A percentile compares a stretch with the other conserved stretches of the same genome.
phyloP scores from a whole-genome alignment of 2,329 filamentous ascomycete species.

The Colletotrichum magnum region DNA sequence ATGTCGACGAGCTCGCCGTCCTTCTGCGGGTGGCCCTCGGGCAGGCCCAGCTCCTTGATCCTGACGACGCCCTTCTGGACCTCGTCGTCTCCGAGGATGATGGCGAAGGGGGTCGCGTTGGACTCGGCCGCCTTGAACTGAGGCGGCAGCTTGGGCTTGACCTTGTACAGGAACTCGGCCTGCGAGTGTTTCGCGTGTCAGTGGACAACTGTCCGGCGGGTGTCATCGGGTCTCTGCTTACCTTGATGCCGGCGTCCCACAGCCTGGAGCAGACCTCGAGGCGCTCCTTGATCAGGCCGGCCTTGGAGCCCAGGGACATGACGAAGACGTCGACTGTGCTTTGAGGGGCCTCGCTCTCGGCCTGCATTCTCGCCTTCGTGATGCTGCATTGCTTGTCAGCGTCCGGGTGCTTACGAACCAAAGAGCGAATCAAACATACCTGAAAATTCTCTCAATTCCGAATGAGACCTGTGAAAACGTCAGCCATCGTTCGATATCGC shows the following conservation, averaged over 20 bases:
- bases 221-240: constrained; percentile 48
- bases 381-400: constrained; percentile 67
- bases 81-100: constrained; percentile 94
- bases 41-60: constrained; percentile 83
- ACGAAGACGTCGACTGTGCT: constrained; percentile 88
- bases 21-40: constrained; percentile 89
- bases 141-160: constrained; percentile 87
- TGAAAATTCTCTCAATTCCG: constrained; percentile 93
- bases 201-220: background rate
- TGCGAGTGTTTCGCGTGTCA: constrained; percentile 44
- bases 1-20: constrained; percentile 84
- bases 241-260: constrained; percentile 91
- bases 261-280: constrained; percentile 83
- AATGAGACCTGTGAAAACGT: constrained; percentile 77
- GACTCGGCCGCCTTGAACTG: constrained; percentile 94
- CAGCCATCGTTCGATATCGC: constrained; percentile 44
- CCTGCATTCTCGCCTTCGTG: constrained; percentile 81
- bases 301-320: constrained; percentile 94
- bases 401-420: background rate
- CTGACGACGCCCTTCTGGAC: constrained; percentile 85
- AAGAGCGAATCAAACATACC: background rate
- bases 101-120: constrained; percentile 84
- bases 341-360: constrained; percentile 65
- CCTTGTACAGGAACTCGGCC: constrained; percentile 91
- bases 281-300: constrained; percentile 84